A percentile compares a stretch with the other conserved stretches of the same genome.
phyloP scores from a whole-genome alignment of 805 yeast genomes.

The Nadsonia fulvescens region DNA sequence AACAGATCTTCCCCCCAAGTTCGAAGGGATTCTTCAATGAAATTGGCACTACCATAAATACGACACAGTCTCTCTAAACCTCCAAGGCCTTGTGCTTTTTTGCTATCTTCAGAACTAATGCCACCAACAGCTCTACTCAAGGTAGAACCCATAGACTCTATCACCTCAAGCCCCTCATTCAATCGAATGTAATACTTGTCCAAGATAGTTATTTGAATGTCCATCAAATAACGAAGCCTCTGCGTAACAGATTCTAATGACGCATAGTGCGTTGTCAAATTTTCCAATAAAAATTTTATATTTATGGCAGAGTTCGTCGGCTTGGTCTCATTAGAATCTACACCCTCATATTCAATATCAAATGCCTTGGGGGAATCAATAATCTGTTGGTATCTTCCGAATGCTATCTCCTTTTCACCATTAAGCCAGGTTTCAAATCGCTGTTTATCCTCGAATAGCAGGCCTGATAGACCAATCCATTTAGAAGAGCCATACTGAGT shows the following conservation, averaged over 20 bases:
- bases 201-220: constrained; percentile 38
- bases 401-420: constrained; percentile 29
- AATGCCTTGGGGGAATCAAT: constrained; percentile 31
- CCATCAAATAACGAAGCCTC: constrained; percentile 37
- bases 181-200: constrained; percentile 32
- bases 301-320: constrained; percentile 51
- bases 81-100: constrained; percentile 16
- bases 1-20: constrained; percentile 27
- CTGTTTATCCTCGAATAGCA: constrained; percentile 11
- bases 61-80: constrained; percentile 27
- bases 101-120: constrained; percentile 15
- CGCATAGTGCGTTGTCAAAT: constrained; percentile 33
- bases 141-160: constrained; percentile 23
- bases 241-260: constrained; percentile 27
- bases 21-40: constrained; percentile 21
- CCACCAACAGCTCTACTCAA: constrained; percentile 21
- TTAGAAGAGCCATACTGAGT: constrained; percentile 20
- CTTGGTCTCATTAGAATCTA: constrained; percentile 24
- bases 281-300: constrained; percentile 37
- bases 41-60: constrained; percentile 22
- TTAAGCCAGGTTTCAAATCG: constrained; percentile 32
- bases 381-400: constrained; percentile 33
- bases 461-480: constrained; percentile 30
- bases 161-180: constrained; percentile 24
- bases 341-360: constrained; percentile 38